Evolutionary conservation across 805 yeast genomes (phyloP), one percentile per base, ranked within the genome.

Genomic region (Babjeviella inositovora): DNA sequence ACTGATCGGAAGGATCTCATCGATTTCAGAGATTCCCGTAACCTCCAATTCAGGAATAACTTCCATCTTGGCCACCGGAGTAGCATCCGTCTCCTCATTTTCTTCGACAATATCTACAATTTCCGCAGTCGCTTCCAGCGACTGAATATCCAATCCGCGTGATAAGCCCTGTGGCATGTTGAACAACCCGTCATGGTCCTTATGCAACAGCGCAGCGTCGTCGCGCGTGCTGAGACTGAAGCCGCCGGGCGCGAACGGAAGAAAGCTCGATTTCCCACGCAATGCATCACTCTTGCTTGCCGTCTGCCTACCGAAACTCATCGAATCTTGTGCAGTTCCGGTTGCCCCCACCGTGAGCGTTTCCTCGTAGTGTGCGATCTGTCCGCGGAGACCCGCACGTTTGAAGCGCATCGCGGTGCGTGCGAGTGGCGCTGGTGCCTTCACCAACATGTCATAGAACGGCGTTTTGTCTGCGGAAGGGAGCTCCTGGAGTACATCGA

Each of bases 201-300:
- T 62, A 36, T 76, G 90, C 22, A 77, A 39, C 20, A 52, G 48
- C 18, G 45, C 34, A 0, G 54, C 39, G 4, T 43, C 47, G 24
- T 55, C 62, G 6, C 39, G 37, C 12, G 43, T 37, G 15, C 37
- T 43, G 16, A 14, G 31, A 3, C 27, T 24, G 19, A 58, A 42
- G 3, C 97, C 96, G 33, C 98, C 97, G 0, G 98, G 98, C 28
- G 75, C 72, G 41, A 90, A 90, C 0, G 98, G 98, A 37, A 87
- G 48, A 36, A 64, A 77, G 11, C 70, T 62, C 0, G 92, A 59
- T 4, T 69, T 57, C 1, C 97, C 97, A 22, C 59, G 53, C 3
- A 81, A 49, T 2, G 71, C 53, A 19, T 69, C 74, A n/a, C 53
- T 53, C 32, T 66, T 67, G 5, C 75, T 57, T 9, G 71, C 68